These are phyloP conservation scores for Phellinidium pouzarii DNA, from an alignment of 1,284 basidiomycete species.

Conservation along the genomic window DNA sequence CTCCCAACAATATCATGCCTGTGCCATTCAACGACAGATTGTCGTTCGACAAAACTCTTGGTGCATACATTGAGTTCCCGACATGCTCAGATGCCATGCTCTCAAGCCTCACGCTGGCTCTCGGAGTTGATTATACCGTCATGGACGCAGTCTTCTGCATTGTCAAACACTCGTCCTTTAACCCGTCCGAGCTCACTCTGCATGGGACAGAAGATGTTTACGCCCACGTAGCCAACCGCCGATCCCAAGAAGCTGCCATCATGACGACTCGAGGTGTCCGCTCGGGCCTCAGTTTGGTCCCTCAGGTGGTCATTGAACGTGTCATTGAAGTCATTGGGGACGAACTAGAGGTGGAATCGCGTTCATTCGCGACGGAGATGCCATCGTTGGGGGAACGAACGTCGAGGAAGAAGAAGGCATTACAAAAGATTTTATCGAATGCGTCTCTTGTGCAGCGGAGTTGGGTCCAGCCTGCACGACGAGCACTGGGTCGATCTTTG, in stretches of 20 bases:
- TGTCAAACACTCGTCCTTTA: not conserved
- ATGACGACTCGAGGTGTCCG: not conserved
- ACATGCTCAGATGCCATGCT: conserved; percentile 3
- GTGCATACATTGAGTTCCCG: conserved; percentile 1
- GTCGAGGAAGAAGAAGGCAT: not conserved
- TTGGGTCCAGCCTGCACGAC: not conserved
- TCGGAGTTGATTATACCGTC: not conserved
- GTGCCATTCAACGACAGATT: not conserved
- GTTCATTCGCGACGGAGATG: not conserved
- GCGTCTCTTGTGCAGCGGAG: not conserved
- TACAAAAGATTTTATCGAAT: not conserved
- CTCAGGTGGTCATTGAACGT: not conserved
- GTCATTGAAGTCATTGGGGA: not conserved
- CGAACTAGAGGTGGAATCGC: not conserved
- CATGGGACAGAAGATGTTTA: not conserved
- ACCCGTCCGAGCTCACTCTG: not conserved
- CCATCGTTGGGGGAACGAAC: not conserved
- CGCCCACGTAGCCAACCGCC: not conserved
- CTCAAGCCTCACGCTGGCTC: not conserved
- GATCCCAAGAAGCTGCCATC: not conserved
- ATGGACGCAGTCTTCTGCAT: conserved; percentile 1
- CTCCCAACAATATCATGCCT: not conserved
- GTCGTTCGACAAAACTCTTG: conserved; percentile 1
- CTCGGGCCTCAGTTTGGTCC: not conserved
- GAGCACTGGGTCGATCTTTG: not conserved